Percentiles rank a stretch among this genome's conserved stretches.
Conservation (phyloP, 2,329 filamentous ascomycete genomes). For the Talaromyces sp. region DNA sequence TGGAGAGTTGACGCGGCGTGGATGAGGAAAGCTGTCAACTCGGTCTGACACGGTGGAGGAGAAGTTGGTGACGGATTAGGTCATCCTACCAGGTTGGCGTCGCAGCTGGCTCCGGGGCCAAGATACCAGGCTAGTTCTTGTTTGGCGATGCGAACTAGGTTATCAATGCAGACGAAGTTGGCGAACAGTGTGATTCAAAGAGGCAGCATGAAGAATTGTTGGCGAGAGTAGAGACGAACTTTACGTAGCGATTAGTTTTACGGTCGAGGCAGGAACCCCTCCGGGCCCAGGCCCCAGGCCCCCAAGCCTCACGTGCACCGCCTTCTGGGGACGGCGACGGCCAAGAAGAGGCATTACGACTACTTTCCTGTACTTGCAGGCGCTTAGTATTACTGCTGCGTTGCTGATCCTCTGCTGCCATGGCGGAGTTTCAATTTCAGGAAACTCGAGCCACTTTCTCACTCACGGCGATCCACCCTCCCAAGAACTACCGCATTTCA, state of each 20-base stretch:
- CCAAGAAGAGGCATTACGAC: neutral
- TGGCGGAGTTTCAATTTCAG: neutral
- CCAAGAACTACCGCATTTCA: neutral
- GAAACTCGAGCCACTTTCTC: neutral
- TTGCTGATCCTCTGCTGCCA: neutral
- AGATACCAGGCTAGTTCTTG: neutral
- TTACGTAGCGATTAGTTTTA: neutral
- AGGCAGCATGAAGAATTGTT: neutral
- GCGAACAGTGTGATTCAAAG: neutral
- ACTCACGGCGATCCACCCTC: neutral
- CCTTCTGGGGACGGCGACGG: neutral
- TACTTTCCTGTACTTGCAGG: too few species aligned
- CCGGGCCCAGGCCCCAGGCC: neutral
- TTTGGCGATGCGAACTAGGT: neutral
- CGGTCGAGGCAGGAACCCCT: neutral
- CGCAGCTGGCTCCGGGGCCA: slow-evolving; percentile 4
- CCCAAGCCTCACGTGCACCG: neutral
- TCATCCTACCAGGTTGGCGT: slow-evolving; percentile 10
- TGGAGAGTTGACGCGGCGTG: neutral
- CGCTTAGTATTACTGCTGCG: too few species aligned
- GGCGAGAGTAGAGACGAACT: neutral
- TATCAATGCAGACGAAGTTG: neutral
- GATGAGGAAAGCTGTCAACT: neutral
- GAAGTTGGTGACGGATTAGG: slow-evolving; percentile 7
- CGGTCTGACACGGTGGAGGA: slow-evolving; percentile 2